phyloP scores from a whole-genome alignment of 768 basidiomycete species.

The Austroboletus festivus region DNA sequence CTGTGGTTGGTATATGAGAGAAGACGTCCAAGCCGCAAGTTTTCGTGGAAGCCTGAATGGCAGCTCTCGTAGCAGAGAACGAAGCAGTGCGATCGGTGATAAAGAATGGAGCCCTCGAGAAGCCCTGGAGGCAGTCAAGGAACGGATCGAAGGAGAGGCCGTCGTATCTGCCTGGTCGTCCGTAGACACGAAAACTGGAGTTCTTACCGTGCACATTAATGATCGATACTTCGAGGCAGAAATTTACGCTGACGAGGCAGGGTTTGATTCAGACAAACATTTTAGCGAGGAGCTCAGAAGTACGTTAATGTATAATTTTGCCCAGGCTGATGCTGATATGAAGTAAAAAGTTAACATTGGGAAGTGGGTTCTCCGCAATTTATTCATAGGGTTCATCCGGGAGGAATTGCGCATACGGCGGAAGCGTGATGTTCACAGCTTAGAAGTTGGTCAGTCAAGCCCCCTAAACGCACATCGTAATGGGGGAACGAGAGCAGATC shows the following conservation, averaged over 20 bases:
- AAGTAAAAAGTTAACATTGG: slow-evolving; percentile 74
- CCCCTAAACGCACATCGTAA: slow-evolving; percentile 24
- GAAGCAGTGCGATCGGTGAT: slow-evolving; percentile 34
- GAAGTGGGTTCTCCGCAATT: slow-evolving; percentile 85
- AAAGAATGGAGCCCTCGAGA: slow-evolving; percentile 70
- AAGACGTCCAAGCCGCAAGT: slow-evolving; percentile 63
- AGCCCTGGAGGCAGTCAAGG: slow-evolving; percentile 81
- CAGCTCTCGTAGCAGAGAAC: slow-evolving; percentile 33
- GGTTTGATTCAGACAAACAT: slow-evolving; percentile 55
- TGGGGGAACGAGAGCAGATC: slow-evolving; percentile 26
- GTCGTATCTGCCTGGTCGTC: slow-evolving; percentile 81
- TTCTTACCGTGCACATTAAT: slow-evolving; percentile 81
- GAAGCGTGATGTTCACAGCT: slow-evolving; percentile 28
- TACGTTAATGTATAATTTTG: slow-evolving; percentile 38
- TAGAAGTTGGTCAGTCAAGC: slow-evolving; percentile 14
- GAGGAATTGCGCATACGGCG: slow-evolving; percentile 56
- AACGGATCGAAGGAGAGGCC: slow-evolving; percentile 93
- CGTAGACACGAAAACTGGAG: slow-evolving; percentile 87
- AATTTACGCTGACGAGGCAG: slow-evolving; percentile 90
- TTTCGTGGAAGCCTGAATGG: slow-evolving; percentile 43
- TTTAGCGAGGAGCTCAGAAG: slow-evolving; percentile 79
- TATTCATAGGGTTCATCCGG: slow-evolving; percentile 75
- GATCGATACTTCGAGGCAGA: slow-evolving; percentile 93
- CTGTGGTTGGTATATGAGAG: slow-evolving; percentile 62
- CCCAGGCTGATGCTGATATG: slow-evolving; percentile 5